These are phyloP conservation scores for Solanum sparsipilum DNA, from an alignment of 257 asterid species.

Conservation along the genomic window DNA sequence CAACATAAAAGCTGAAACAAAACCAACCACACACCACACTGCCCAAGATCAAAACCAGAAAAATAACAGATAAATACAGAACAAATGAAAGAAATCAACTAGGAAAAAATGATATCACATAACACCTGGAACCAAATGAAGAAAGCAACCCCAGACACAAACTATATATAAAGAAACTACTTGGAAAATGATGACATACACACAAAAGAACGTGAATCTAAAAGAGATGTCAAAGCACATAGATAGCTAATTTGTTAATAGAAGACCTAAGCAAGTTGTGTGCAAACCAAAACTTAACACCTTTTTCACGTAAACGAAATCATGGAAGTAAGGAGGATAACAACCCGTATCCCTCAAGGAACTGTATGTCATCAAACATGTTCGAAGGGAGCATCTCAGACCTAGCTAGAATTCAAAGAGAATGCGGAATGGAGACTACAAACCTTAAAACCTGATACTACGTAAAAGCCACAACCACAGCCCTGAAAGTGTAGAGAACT, in stretches of 20 bases:
- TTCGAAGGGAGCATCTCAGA: background rate
- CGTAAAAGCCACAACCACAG: background rate
- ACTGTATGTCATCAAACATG: background rate
- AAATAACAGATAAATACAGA: background rate
- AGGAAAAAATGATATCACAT: background rate
- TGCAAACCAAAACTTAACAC: background rate
- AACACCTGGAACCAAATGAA: background rate
- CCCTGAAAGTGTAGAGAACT: background rate
- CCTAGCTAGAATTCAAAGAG: background rate
- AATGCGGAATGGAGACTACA: background rate
- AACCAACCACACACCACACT: background rate
- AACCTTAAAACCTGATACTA: background rate
- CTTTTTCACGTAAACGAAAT: background rate
- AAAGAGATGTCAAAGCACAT: too few relatives aligned
- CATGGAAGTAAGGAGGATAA: background rate
- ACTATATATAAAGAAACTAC: too few relatives aligned
- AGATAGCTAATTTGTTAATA: too few relatives aligned
- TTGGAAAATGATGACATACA: too few relatives aligned
- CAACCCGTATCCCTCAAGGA: background rate
- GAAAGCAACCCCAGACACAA: too few relatives aligned
- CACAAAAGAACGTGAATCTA: too few relatives aligned
- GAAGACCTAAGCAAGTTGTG: background rate
- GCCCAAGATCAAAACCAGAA: background rate
- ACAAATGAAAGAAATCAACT: background rate
- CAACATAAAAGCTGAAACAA: background rate